Evolutionary conservation across 139 green algal genomes (phyloP).

Genomic region (Picochlorum sp.): DNA sequence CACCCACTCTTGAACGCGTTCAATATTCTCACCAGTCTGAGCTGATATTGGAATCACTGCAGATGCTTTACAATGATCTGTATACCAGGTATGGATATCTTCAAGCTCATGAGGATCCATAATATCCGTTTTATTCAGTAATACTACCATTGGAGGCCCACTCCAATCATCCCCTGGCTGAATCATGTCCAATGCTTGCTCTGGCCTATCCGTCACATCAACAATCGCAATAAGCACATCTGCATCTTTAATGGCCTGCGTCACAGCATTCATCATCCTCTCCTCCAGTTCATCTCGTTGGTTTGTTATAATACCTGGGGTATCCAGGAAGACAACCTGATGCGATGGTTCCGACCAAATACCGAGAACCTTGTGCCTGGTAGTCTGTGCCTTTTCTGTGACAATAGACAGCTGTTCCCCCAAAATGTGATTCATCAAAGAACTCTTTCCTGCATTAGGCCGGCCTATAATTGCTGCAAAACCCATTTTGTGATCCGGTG

Average conservation of each 20-base stretch:
- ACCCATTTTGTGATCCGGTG: constrained; percentile 50
- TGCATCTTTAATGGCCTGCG: constrained; percentile 58
- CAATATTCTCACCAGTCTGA: constrained; percentile 21
- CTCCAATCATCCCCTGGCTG: constrained; percentile 47
- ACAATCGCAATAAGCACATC: constrained; percentile 79
- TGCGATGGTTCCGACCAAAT: constrained; percentile 46
- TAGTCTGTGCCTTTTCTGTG: constrained; percentile 87
- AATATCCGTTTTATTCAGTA: constrained; percentile 79
- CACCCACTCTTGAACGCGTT: constrained; percentile 60
- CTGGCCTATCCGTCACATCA: constrained; percentile 39
- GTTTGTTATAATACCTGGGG: constrained; percentile 73
- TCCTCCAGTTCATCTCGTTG: constrained; percentile 74
- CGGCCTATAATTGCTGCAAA: constrained; percentile 81
- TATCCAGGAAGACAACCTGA: constrained; percentile 90
- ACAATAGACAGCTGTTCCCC: constrained; percentile 92
- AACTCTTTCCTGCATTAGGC: constrained; percentile 89
- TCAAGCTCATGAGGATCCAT: constrained; percentile 31
- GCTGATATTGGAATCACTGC: constrained; percentile 39
- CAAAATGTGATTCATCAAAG: constrained; percentile 87
- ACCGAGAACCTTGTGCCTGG: constrained; percentile 85
- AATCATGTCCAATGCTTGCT: constrained; percentile 62
- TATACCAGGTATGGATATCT: constrained; percentile 44
- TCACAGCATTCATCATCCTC: constrained; percentile 84
- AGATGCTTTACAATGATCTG: constrained; percentile 10
- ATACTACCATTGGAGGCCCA: constrained; percentile 64